Conservation (phyloP, 2,329 filamentous ascomycete genomes). For the Colletotrichum magnum region DNA sequence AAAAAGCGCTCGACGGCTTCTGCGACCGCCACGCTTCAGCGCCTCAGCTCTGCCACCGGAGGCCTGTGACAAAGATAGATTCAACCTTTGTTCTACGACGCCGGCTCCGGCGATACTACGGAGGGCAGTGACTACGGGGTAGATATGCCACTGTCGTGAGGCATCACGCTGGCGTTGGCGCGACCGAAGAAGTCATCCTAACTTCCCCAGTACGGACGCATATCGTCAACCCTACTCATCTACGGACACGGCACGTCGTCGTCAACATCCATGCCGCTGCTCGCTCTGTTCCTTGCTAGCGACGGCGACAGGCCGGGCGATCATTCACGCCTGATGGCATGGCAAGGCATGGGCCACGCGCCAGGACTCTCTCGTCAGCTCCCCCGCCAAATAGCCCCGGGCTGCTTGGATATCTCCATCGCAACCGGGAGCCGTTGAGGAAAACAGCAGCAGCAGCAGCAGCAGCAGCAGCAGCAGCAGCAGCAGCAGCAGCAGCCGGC, state of each 20-base stretch:
- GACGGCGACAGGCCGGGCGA: slow-evolving; percentile 14
- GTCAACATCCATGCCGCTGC: slow-evolving; percentile 1
- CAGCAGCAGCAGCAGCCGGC: not conserved
- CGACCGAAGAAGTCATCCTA: no score
- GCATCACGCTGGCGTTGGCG: no score
- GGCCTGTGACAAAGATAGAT: slow-evolving; percentile 22
- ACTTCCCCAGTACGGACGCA: no score
- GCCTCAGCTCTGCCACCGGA: slow-evolving; percentile 17
- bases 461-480: no score
- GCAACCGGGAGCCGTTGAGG: slow-evolving; percentile 1
- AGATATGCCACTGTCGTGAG: slow-evolving; percentile 3
- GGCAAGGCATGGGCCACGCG: slow-evolving; percentile 3
- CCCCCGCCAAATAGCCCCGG: slow-evolving; percentile 9
- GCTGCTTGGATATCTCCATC: slow-evolving; percentile 22
- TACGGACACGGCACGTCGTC: not conserved
- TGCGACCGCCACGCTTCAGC: slow-evolving; percentile 21
- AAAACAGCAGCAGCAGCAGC: slow-evolving; percentile 4
- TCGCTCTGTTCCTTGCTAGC: slow-evolving; percentile 19
- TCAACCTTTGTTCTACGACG: slow-evolving; percentile 26
- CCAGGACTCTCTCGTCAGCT: not conserved
- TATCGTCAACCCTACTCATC: slow-evolving; percentile 2
- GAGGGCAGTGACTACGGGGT: slow-evolving; percentile 11
- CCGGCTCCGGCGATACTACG: slow-evolving; percentile 28
- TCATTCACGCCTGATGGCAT: slow-evolving; percentile 14
- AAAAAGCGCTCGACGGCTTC: slow-evolving; percentile 1